These are phyloP conservation scores for Calophaca sinica DNA, from an alignment of 306 rosid genomes.

Conservation along the genomic window DNA sequence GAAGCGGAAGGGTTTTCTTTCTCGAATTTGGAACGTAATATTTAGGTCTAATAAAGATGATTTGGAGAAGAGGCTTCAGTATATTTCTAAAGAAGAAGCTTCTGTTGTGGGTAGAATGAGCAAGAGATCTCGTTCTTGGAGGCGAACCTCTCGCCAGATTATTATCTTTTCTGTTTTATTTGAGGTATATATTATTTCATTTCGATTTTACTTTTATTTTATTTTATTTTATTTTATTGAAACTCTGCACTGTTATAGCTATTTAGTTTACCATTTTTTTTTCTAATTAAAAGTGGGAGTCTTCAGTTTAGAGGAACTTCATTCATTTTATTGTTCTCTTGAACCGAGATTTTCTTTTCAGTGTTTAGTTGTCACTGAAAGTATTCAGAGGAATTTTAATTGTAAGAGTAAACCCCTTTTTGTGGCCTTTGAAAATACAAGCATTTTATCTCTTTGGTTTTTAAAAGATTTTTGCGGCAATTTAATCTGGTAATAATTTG, in stretches of 20 bases:
- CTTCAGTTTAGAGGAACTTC: too few species aligned
- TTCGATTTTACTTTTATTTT: background rate
- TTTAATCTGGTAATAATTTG: background rate
- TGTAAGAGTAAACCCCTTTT: too few species aligned
- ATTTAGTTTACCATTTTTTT: too few species aligned
- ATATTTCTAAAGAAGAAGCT: conserved; percentile 81
- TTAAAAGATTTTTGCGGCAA: background rate
- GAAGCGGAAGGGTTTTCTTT: conserved; percentile 65
- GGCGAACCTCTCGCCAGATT: conserved; percentile 66
- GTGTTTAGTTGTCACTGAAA: too few species aligned
- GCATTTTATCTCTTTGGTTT: background rate
- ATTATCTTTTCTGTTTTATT: conserved; percentile 68
- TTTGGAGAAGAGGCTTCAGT: conserved; percentile 88
- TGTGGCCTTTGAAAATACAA: too few species aligned
- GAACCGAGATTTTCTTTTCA: too few species aligned
- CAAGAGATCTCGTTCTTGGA: conserved; percentile 69
- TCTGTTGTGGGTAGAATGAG: conserved; percentile 63
- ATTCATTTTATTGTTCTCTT: background rate
- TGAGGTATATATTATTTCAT: conserved; percentile 58
- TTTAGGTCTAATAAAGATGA: conserved; percentile 71
- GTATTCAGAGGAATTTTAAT: too few species aligned
- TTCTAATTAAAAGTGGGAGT: too few species aligned
- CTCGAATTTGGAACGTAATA: conserved; percentile 73
- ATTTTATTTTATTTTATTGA: too few species aligned
- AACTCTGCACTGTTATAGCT: background rate